These are phyloP conservation scores for Crepidotus variabilis DNA, from an alignment of 768 basidiomycete genomes.

Conservation along the genomic window DNA sequence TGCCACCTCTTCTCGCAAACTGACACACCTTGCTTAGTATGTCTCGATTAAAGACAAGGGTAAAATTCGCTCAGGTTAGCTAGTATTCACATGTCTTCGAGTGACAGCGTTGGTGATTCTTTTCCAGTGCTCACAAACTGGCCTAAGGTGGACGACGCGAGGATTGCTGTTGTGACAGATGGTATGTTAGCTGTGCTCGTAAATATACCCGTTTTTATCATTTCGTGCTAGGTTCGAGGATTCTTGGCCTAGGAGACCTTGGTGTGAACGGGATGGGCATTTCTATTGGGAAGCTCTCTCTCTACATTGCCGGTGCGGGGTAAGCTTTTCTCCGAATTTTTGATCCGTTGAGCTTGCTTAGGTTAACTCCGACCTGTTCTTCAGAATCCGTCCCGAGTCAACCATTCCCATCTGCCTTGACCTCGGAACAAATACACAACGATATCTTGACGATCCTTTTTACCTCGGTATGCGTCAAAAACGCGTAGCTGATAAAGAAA, in stretches of 20 bases:
- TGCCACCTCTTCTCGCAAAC: conserved; percentile 5
- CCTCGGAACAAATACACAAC: conserved; percentile 84
- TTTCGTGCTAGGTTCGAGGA: conserved; percentile 63
- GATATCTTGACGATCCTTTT: conserved; percentile 78
- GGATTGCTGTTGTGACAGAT: conserved; percentile 91
- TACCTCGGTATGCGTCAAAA: conserved; percentile 83
- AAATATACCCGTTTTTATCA: neutral
- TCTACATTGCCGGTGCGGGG: conserved; percentile 91
- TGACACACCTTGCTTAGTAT: conserved; percentile 38
- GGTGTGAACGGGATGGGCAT: conserved; percentile 87
- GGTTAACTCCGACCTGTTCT: neutral
- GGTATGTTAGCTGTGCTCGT: conserved; percentile 37
- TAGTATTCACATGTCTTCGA: neutral
- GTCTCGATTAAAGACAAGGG: conserved; percentile 85
- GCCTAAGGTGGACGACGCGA: conserved; percentile 69
- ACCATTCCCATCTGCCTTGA: conserved; percentile 85
- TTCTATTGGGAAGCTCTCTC: conserved; percentile 86
- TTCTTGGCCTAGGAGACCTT: conserved; percentile 84
- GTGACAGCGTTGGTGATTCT: neutral
- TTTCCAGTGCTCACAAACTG: conserved; percentile 61
- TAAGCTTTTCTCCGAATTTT: conserved; percentile 26
- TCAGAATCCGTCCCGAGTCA: conserved; percentile 70
- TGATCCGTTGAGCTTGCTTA: neutral
- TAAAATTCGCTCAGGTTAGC: conserved; percentile 52
- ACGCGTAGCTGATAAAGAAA: conserved; percentile 58